These are phyloP conservation scores for Chaetomium globosum DNA, from an alignment of 2,329 filamentous ascomycete species.

Conservation along the genomic window DNA sequence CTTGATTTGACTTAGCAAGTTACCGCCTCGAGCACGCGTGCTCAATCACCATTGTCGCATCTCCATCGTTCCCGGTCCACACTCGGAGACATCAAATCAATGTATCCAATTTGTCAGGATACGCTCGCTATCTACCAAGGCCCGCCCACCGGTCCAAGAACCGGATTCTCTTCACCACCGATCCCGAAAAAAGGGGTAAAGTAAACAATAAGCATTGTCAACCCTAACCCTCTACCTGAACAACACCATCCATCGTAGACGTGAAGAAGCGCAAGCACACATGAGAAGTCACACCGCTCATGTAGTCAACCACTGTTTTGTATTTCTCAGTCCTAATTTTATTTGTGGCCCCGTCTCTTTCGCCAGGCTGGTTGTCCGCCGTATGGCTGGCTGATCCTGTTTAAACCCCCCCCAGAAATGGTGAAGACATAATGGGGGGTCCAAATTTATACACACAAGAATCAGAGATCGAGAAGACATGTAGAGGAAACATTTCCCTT, in stretches of 20 bases:
- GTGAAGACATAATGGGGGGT: neutral
- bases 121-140: too few species aligned
- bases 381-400: neutral
- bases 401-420: neutral
- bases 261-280: neutral
- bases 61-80: neutral
- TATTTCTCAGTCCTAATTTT: neutral
- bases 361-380: neutral
- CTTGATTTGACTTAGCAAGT: neutral
- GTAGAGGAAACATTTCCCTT: neutral
- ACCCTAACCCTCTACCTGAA: conserved; percentile 12
- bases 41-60: neutral
- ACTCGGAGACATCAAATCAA: neutral
- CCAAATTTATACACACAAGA: neutral
- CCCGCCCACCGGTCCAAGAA: neutral
- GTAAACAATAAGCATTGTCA: neutral
- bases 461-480: neutral
- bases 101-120: neutral
- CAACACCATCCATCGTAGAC: neutral
- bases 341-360: neutral
- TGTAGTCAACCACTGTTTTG: neutral
- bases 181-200: conserved; percentile 8
- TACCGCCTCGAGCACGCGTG: neutral
- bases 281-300: too few species aligned
- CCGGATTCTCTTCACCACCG: neutral